Evolutionary conservation across 2,329 filamentous ascomycete genomes (phyloP).

Genomic region (Pyrenophora teres): DNA sequence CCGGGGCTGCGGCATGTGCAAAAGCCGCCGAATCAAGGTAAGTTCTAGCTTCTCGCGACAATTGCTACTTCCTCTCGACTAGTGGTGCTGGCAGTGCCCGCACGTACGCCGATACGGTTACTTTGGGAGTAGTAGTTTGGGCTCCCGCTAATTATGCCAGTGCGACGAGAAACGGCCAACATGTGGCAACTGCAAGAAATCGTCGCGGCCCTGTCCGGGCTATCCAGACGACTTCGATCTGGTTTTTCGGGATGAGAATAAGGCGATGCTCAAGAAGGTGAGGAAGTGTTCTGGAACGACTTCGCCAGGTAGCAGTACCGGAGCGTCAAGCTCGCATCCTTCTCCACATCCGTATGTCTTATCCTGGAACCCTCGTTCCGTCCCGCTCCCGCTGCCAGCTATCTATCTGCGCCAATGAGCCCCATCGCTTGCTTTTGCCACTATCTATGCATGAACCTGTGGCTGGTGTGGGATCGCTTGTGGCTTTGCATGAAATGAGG

Average conservation of each 20-base stretch:
- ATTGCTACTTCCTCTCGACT: slow-evolving; percentile 8
- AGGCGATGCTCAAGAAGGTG: slow-evolving; percentile 67
- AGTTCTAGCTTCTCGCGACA: slow-evolving; percentile 22
- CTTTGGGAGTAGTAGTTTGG: not conserved
- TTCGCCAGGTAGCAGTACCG: slow-evolving; percentile 20
- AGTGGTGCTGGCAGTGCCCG: not conserved
- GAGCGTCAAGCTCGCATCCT: slow-evolving; percentile 32
- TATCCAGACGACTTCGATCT: slow-evolving; percentile 70
- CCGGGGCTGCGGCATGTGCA: slow-evolving; percentile 73
- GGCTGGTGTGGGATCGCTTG: not conserved
- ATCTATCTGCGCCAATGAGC: not conserved
- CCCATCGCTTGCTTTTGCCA: not conserved
- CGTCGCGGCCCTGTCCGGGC: slow-evolving; percentile 37
- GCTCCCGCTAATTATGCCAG: slow-evolving; percentile 22
- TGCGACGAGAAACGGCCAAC: slow-evolving; percentile 45
- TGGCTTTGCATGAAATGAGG: not conserved
- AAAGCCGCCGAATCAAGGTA: slow-evolving; percentile 75
- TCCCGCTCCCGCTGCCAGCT: not conserved
- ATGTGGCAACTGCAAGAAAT: slow-evolving; percentile 45
- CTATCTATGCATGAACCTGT: not conserved
- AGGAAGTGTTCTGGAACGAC: slow-evolving; percentile 49
- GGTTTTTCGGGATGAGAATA: slow-evolving; percentile 73
- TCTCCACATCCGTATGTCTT: slow-evolving; percentile 39
- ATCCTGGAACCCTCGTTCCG: not conserved
- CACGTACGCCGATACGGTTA: slow-evolving; percentile 1